Evolutionary conservation across 352 stramenopile species (phyloP).

Genomic region (Globisporangium yorkense): DNA sequence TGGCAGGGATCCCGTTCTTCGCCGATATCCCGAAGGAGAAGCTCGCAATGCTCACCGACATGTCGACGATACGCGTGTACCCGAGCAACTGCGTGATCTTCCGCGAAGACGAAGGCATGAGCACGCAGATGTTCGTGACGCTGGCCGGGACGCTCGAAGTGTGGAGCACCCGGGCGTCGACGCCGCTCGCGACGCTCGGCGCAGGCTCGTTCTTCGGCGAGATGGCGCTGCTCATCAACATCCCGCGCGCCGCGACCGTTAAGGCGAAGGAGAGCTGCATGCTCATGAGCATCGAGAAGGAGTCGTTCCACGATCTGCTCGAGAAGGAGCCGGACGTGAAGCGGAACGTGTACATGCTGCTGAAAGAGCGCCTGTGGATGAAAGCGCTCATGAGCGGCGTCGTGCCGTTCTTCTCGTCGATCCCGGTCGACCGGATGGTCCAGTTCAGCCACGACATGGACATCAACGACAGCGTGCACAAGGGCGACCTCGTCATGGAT

Average conservation of each 20-base stretch:
- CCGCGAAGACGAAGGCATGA: slow-evolving; percentile 69
- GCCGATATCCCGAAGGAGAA: slow-evolving; percentile 51
- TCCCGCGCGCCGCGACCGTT: slow-evolving; percentile 65
- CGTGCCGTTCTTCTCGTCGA: slow-evolving; percentile 55
- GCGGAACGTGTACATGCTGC: slow-evolving; percentile 38
- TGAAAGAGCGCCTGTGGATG: slow-evolving; percentile 63
- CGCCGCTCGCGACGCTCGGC: slow-evolving; percentile 50
- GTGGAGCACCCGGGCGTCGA: slow-evolving; percentile 39
- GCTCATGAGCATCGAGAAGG: slow-evolving; percentile 76
- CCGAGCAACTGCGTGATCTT: slow-evolving; percentile 65
- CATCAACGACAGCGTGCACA: slow-evolving; percentile 60
- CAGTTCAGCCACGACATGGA: slow-evolving; percentile 51
- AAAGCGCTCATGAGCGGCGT: slow-evolving; percentile 75
- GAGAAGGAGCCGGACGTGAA: slow-evolving; percentile 50
- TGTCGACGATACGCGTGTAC: slow-evolving; percentile 75
- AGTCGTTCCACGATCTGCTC: slow-evolving; percentile 59
- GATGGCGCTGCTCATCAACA: slow-evolving; percentile 79
- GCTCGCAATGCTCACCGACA: slow-evolving; percentile 52
- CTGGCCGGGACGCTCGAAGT: slow-evolving; percentile 58
- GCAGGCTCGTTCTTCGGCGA: slow-evolving; percentile 76
- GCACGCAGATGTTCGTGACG: slow-evolving; percentile 77
- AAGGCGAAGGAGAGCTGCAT: slow-evolving; percentile 65
- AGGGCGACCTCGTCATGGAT: slow-evolving; percentile 50
- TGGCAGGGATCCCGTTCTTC: slow-evolving; percentile 72
- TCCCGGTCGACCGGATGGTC: slow-evolving; percentile 47